phyloP scores from a whole-genome alignment of 352 stramenopile species.

The Globisporangium iwayamae region DNA sequence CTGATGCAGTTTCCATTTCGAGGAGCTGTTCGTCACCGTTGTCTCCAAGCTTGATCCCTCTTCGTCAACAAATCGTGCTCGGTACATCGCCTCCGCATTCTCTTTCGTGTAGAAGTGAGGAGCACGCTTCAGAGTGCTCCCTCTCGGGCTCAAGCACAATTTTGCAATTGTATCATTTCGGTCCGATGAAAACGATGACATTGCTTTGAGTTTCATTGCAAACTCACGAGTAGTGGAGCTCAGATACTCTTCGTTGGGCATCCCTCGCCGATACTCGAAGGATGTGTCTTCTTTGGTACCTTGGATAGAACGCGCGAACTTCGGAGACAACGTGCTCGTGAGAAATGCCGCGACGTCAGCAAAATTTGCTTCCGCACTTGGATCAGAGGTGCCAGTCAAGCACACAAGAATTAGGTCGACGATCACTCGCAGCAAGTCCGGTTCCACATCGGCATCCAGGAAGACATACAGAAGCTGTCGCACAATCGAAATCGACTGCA shows the following conservation, averaged over 20 bases:
- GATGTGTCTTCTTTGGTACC: constrained; percentile 8
- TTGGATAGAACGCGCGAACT: constrained; percentile 31
- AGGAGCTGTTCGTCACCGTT: not conserved
- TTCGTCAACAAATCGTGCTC: not conserved
- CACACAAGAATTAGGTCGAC: constrained; percentile 68
- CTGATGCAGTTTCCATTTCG: constrained; percentile 26
- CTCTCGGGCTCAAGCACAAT: constrained; percentile 17
- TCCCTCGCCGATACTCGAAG: not conserved
- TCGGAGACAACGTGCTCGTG: constrained; percentile 43
- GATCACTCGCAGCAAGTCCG: constrained; percentile 52
- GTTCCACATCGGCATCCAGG: constrained; percentile 45
- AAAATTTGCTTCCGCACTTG: constrained; percentile 57
- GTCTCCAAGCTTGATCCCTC: not conserved
- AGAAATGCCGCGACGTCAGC: constrained; percentile 63
- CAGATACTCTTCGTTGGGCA: not conserved
- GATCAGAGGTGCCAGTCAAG: constrained; percentile 35
- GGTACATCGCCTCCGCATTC: not conserved
- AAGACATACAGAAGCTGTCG: constrained; percentile 71
- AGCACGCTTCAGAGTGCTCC: not conserved
- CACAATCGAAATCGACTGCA: constrained; percentile 64
- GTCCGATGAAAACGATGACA: not conserved
- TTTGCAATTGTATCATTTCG: constrained; percentile 3
- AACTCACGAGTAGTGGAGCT: not conserved
- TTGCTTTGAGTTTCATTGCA: not conserved
- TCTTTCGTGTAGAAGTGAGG: not conserved